Evolutionary conservation across 2,329 filamentous ascomycete genomes (phyloP), one percentile per base, ranked within the genome.

Genomic region (Neurospora crassa): DNA sequence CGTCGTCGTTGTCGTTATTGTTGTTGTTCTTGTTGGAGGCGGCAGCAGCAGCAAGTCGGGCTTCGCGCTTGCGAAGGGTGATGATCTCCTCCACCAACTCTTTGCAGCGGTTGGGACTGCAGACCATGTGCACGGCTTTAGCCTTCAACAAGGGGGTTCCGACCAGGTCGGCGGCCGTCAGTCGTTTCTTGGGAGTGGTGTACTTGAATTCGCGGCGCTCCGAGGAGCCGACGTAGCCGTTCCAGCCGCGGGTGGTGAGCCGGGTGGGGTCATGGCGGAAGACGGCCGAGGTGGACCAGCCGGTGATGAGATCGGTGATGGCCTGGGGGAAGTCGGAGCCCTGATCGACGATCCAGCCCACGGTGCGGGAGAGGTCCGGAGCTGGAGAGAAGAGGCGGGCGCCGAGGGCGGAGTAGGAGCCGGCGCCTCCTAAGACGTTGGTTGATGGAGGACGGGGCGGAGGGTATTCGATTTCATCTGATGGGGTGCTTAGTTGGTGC

Each of bases 301-400:
- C 85, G 16, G 86, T 81, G 75, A 99, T 89, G 63, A 87, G 84
- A 2, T 84, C 78, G 68, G 87, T 86, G 69, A 97, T 84, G 14
- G 86, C 82, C 0, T 83, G 74, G 0, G 95, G 94, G 75, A 98
- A 98, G 81, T 98, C 96, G 18, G 88, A 91, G 40, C 96, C 96
- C 77, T 90, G 88, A 80, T 99, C 95, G 63, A 98, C 89, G 73
- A 98, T 90, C 94, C 94, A 98, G 74, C 93, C 93, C 6, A 98
- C 89, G 2, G 87, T 85, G 45, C 83, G 84, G 29, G 93, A 92
- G 67, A 84, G 76, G 8, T 80, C 78, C 3, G 89, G 85, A 41
- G 85, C 82, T 2, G 93, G 92, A 5, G 93, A 95, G 79, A 97
- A 91, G 68, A 99, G 85, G 41, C 96, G 92, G 20, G 96, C 96